Evolutionary conservation across 371 early-diverging fungal genomes (phyloP).

Genomic region (Mortierella sp.): DNA sequence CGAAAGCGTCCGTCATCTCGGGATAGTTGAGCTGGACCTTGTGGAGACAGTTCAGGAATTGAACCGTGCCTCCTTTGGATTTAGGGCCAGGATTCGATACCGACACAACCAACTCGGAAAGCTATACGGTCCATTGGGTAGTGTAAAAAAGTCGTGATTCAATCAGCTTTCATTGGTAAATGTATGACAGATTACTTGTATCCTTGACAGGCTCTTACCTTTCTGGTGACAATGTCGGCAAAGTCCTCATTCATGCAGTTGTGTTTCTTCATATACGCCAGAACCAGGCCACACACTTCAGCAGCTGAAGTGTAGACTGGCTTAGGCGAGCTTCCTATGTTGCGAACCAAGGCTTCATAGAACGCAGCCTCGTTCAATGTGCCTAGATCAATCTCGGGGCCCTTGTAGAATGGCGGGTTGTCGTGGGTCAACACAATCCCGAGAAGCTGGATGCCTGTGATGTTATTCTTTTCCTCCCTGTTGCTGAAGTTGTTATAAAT

Average conservation of each 20-base stretch:
- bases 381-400: conserved; percentile 59
- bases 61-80: conserved; percentile 29
- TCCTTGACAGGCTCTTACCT: conserved; percentile 30
- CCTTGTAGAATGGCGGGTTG: conserved; percentile 62
- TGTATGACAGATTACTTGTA: background rate
- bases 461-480: conserved; percentile 54
- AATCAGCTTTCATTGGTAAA: background rate
- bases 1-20: conserved; percentile 57
- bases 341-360: conserved; percentile 60
- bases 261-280: conserved; percentile 60
- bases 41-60: conserved; percentile 61
- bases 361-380: conserved; percentile 63
- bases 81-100: conserved; percentile 14
- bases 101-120: conserved; percentile 27
- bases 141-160: background rate
- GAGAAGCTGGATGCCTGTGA: conserved; percentile 67
- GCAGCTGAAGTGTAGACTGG: conserved; percentile 66
- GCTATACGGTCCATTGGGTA: conserved; percentile 10
- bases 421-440: conserved; percentile 68
- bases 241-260: conserved; percentile 34
- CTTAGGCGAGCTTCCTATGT: conserved; percentile 58
- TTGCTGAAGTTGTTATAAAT: conserved; percentile 63
- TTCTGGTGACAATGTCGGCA: conserved; percentile 43
- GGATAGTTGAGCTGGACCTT: conserved; percentile 62
- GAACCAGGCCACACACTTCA: conserved; percentile 65